Evolutionary conservation across 2,329 filamentous ascomycete species (phyloP).

Genomic region (Epichloe scottii): DNA sequence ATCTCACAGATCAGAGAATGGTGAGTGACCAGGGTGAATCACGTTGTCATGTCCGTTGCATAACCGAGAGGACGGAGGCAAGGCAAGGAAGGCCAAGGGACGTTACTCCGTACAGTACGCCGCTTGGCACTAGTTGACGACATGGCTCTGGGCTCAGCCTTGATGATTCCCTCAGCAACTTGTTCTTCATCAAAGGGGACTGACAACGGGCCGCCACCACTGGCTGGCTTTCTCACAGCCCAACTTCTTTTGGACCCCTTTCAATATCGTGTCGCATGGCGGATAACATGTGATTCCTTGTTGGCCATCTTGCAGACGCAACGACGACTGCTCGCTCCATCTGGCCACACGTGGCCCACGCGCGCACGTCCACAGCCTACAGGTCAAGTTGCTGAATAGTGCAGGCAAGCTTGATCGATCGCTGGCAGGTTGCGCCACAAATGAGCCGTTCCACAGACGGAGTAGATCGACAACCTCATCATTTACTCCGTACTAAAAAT

Average conservation of each 20-base stretch:
- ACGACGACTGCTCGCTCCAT: background rate
- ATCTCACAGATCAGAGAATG: too few species aligned
- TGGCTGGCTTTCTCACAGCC: background rate
- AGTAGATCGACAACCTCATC: background rate
- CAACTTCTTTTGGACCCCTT: background rate
- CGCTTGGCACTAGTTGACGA: too few species aligned
- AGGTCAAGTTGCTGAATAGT: too few species aligned
- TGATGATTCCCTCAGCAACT: too few species aligned
- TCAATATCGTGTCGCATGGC: background rate
- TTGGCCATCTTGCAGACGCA: too few species aligned
- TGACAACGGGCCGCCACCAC: too few species aligned
- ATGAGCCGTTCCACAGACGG: background rate
- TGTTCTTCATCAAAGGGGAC: too few species aligned
- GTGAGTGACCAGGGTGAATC: too few species aligned
- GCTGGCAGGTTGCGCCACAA: background rate
- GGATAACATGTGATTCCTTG: background rate
- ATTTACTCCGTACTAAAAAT: too few species aligned
- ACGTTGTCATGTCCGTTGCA: background rate
- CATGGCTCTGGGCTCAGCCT: too few species aligned
- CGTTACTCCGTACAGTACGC: too few species aligned
- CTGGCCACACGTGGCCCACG: background rate
- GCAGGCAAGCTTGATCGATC: background rate
- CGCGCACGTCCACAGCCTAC: background rate
- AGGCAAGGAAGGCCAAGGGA: too few species aligned
- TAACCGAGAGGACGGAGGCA: background rate